A percentile compares a stretch with the other conserved stretches of the same genome.
phyloP scores from a whole-genome alignment of 441 rosid genomes.

The Rhodomyrtus psidioides region DNA sequence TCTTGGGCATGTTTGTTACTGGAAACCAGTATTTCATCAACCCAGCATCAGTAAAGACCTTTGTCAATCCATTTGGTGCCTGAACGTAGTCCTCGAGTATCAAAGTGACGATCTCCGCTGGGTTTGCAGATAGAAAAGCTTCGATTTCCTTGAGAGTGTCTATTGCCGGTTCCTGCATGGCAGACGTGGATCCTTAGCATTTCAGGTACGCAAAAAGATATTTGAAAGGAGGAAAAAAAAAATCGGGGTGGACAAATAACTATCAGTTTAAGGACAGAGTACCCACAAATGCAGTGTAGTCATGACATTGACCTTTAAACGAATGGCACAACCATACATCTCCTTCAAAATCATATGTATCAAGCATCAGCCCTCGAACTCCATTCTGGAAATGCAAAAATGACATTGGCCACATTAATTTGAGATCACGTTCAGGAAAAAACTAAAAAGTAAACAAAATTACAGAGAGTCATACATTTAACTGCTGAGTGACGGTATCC shows the following conservation, averaged over 20 bases:
- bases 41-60: constrained; percentile 60
- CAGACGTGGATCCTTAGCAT: not conserved
- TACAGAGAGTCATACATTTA: constrained; percentile 28
- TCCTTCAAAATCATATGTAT: constrained; percentile 70
- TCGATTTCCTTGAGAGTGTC: constrained; percentile 59
- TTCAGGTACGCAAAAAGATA: not conserved
- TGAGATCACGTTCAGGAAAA: not conserved
- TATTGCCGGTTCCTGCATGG: constrained; percentile 52
- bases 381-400: constrained; percentile 44
- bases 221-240: not conserved
- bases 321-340: constrained; percentile 94
- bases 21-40: constrained; percentile 82
- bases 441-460: not conserved
- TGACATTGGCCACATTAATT: not conserved
- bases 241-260: not conserved
- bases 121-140: constrained; percentile 53
- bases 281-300: constrained; percentile 71
- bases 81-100: constrained; percentile 79
- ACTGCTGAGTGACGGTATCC: constrained; percentile 52
- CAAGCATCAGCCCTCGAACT: constrained; percentile 77
- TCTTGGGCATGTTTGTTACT: constrained; percentile 50
- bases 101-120: constrained; percentile 59
- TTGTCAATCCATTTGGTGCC: constrained; percentile 52
- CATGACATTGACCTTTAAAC: constrained; percentile 49
- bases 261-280: not conserved